A percentile compares a stretch with the other conserved stretches of the same genome.
These are phyloP conservation scores for Sporormia fimetaria DNA, from an alignment of 495 filamentous ascomycete genomes.

Conservation along the genomic window DNA sequence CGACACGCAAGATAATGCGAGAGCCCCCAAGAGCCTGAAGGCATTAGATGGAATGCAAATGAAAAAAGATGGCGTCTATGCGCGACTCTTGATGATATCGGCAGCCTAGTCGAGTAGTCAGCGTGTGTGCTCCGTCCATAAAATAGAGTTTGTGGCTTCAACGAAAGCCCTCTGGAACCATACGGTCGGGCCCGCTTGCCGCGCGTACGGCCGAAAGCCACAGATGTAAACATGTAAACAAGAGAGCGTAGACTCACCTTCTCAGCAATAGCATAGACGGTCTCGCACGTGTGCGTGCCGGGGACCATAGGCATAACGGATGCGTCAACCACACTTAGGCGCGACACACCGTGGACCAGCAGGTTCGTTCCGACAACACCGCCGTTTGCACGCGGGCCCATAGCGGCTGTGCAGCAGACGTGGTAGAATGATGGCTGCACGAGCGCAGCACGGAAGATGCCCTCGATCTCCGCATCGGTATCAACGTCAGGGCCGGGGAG, in stretches of 20 bases:
- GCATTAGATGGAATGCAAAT: too few relatives aligned
- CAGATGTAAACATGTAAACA: too few relatives aligned
- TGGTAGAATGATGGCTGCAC: constrained; percentile 4
- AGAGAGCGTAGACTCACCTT: neutral
- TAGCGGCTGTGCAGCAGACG: constrained; percentile 1
- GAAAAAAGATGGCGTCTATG: too few relatives aligned
- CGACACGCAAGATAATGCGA: too few relatives aligned
- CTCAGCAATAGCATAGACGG: constrained; percentile 3
- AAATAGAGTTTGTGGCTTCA: constrained; percentile 1
- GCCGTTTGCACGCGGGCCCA: constrained; percentile 1
- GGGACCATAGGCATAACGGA: constrained; percentile 1
- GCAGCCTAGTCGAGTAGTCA: constrained; percentile 1
- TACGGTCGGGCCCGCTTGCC: too few relatives aligned
- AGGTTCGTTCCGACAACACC: constrained; percentile 6
- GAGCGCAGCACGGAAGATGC: neutral
- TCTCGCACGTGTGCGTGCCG: constrained; percentile 2
- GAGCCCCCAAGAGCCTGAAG: too few relatives aligned
- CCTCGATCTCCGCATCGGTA: neutral
- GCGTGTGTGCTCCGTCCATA: neutral
- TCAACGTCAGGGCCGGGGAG: neutral
- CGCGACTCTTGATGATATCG: constrained; percentile 4
- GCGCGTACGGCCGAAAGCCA: too few relatives aligned
- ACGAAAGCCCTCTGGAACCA: too few relatives aligned
- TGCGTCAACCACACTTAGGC: constrained; percentile 1
- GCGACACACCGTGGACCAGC: constrained; percentile 2